These are phyloP conservation scores for Zygotorulaspora mrakii DNA, from an alignment of 1,139 yeast genomes.

Conservation along the genomic window DNA sequence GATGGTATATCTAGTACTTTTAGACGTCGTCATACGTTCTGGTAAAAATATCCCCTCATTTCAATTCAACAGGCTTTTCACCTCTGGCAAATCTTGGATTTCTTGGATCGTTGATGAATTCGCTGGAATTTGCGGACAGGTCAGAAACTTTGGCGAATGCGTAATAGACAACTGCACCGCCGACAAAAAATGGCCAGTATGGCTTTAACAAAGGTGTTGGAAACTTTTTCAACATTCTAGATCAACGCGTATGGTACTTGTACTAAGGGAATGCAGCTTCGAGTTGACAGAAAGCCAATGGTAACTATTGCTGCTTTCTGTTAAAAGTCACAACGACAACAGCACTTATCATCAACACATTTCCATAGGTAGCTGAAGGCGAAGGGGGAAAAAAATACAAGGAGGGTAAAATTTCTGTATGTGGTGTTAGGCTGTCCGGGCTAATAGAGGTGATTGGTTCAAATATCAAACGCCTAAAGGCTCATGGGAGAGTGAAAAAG, in stretches of 20 bases:
- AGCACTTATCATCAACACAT: too few species aligned
- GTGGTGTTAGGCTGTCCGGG: conserved; percentile 4
- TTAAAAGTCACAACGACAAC: too few species aligned
- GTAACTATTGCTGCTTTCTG: too few species aligned
- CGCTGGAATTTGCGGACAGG: conserved; percentile 53
- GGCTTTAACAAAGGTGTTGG: conserved; percentile 53
- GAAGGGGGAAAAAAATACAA: not conserved
- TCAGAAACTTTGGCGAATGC: conserved; percentile 54
- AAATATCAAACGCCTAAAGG: too few species aligned
- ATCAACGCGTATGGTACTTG: too few species aligned
- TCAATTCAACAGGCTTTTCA: conserved; percentile 44
- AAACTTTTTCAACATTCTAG: conserved; percentile 44
- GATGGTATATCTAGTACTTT: not conserved
- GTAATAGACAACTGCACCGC: conserved; percentile 56
- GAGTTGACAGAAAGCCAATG: too few species aligned
- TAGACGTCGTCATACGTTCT: too few species aligned
- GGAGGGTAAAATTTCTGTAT: not conserved
- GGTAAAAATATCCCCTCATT: too few species aligned
- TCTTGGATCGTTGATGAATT: conserved; percentile 74
- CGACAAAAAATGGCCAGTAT: conserved; percentile 66
- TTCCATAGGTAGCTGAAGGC: conserved; percentile 1
- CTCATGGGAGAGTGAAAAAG: too few species aligned
- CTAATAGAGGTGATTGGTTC: too few species aligned
- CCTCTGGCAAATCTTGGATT: conserved; percentile 66
- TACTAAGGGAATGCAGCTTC: too few species aligned